A percentile compares a stretch with the other conserved stretches of the same genome.
Evolutionary conservation across 2,329 filamentous ascomycete genomes (phyloP).

Genomic region (Sclerotinia glacialis): DNA sequence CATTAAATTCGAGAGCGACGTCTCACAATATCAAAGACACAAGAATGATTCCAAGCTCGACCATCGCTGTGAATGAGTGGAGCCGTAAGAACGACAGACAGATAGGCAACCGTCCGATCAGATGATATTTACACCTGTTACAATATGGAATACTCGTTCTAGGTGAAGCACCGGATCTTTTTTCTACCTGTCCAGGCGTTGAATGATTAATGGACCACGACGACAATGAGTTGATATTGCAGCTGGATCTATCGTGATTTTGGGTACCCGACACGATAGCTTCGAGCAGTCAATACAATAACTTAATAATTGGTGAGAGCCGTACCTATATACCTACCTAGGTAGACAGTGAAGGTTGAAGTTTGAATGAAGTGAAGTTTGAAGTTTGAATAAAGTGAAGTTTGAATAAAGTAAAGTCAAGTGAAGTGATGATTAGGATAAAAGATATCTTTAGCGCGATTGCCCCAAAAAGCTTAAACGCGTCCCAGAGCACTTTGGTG

Average conservation of each 20-base stretch:
- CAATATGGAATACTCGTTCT: neutral
- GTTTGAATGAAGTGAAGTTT: neutral
- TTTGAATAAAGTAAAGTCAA: neutral
- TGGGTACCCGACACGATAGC: neutral
- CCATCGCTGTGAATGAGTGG: neutral
- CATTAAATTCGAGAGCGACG: neutral
- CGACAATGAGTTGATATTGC: neutral
- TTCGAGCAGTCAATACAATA: neutral
- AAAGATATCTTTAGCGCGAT: neutral
- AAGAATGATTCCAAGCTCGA: neutral
- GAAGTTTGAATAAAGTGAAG: neutral
- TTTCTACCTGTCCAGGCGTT: neutral
- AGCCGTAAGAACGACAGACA: neutral
- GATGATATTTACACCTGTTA: neutral
- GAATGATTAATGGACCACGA: neutral
- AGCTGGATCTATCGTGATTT: neutral
- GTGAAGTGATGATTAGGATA: neutral
- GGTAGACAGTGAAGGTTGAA: neutral
- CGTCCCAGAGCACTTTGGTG: slow-evolving; percentile 13
- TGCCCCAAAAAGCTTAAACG: slow-evolving; percentile 14
- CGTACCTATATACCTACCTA: neutral
- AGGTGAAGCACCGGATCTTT: neutral
- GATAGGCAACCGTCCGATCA: neutral
- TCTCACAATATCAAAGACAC: neutral
- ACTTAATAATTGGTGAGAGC: neutral